Evolutionary conservation across 192 early-diverging fungal genomes (phyloP).

Genomic region (Pilobolus umbonatus): DNA sequence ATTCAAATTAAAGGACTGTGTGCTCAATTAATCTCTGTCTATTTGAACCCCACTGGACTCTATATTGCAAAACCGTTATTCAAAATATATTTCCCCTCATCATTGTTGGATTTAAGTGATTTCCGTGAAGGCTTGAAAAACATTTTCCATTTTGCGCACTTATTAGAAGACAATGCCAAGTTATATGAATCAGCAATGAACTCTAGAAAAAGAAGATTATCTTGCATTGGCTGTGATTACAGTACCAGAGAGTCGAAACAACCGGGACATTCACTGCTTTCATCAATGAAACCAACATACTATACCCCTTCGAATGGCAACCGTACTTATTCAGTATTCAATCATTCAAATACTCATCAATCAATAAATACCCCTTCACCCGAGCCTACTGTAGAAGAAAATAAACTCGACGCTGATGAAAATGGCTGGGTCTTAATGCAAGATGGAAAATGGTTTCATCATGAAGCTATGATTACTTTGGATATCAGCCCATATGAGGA

Average conservation of each 20-base stretch:
- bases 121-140: background rate
- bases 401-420: background rate
- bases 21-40: background rate
- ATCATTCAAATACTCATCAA: background rate
- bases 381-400: background rate
- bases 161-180: background rate
- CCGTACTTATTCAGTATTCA: background rate
- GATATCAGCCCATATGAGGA: background rate
- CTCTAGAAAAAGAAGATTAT: background rate
- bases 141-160: background rate
- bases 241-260: background rate
- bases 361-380: background rate
- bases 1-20: conserved; percentile 4
- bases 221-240: background rate
- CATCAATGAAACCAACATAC: background rate
- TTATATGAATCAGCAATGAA: background rate
- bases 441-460: background rate
- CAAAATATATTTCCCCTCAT: background rate
- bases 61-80: background rate
- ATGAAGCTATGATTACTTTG: background rate
- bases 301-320: background rate
- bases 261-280: background rate
- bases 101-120: background rate
- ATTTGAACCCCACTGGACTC: background rate
- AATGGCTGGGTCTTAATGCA: background rate